Percentiles rank a stretch among this genome's conserved stretches.
Conservation (phyloP, 108 stramenopile species). For the Pseudonitzschia delicatissima region DNA sequence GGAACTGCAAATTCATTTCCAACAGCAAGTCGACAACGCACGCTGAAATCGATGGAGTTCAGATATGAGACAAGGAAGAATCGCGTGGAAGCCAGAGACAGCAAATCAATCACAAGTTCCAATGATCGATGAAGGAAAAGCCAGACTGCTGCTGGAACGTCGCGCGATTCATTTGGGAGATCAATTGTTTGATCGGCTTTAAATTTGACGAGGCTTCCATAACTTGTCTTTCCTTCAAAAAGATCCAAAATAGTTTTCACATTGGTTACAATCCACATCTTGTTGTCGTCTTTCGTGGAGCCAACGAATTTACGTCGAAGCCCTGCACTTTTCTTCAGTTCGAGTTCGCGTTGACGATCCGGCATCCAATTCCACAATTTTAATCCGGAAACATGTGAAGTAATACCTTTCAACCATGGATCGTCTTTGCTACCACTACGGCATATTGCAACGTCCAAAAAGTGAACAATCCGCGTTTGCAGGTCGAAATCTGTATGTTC, state of each 20-base stretch:
- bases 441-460: slow-evolving; percentile 27
- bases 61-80: slow-evolving; percentile 47
- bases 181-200: slow-evolving; percentile 11
- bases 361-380: slow-evolving; percentile 36
- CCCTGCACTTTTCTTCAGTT: slow-evolving; percentile 38
- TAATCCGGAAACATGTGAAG: slow-evolving; percentile 16
- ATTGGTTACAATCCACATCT: slow-evolving; percentile 35
- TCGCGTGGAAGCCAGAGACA: slow-evolving; percentile 48
- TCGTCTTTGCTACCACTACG: slow-evolving; percentile 24
- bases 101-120: slow-evolving; percentile 53
- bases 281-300: slow-evolving; percentile 16
- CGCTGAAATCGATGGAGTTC: slow-evolving; percentile 46
- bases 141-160: slow-evolving; percentile 25
- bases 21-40: slow-evolving; percentile 42
- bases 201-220: slow-evolving; percentile 16
- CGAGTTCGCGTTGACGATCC: slow-evolving; percentile 35
- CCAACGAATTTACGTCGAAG: slow-evolving; percentile 31
- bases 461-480: slow-evolving; percentile 40
- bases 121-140: slow-evolving; percentile 49
- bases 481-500: slow-evolving; percentile 23
- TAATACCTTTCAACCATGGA: slow-evolving; percentile 16
- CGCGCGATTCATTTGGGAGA: slow-evolving; percentile 10
- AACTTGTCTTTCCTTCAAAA: slow-evolving; percentile 36
- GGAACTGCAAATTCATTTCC: slow-evolving; percentile 31
- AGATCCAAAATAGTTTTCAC: slow-evolving; percentile 21